Evolutionary conservation across 2,329 filamentous ascomycete genomes (phyloP), one percentile per base, ranked within the genome.

Genomic region (Tolypocladium tundrense): DNA sequence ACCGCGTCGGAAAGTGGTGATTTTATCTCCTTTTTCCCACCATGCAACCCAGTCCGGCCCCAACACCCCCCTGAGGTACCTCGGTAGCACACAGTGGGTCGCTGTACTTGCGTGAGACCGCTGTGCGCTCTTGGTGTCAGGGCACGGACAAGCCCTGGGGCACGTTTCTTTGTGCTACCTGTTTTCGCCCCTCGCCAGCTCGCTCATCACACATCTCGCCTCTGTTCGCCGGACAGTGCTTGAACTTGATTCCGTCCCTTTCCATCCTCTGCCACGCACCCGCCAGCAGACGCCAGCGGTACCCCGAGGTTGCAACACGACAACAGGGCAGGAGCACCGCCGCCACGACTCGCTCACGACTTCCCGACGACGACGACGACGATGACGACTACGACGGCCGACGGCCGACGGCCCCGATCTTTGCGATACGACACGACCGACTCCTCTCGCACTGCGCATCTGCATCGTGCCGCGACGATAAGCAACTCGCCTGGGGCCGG

Each of bases 11-110:
- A 56, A 60, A 51, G 60, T 60, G 59, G 62, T 66, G 66, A 69
- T 72, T 76, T 71, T 73, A 71, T 76, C 72, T 75, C 69, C 66
- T 71, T 69, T 69, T 65, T 62, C 59, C 63, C 66, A 62, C 63
- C 66, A 62, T 64, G 64, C 66, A 67, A 63, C 69, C 68, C 65
- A 64, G 67, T 68, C 64, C 64, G 58, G 66, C 64, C 64, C 64
- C 68, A 63, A 59, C 64, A 57, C 57, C 57, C 61, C 72, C 73
- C 71, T 73, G 71, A 75, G 70, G 73, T 76, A 71, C 63, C 66
- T 57, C 65, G 60, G 58, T 72, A 74, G 64, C 72, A 68, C 58
- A 58, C 62, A 55, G 48, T 37, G 58, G 62, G 61, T 66, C 58
- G 39, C 64, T 55, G 60, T 66, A 65, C 64, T 24, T 50, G 54